Evolutionary conservation across 2,329 filamentous ascomycete genomes (phyloP).

Genomic region (Hysterium pulicare): DNA sequence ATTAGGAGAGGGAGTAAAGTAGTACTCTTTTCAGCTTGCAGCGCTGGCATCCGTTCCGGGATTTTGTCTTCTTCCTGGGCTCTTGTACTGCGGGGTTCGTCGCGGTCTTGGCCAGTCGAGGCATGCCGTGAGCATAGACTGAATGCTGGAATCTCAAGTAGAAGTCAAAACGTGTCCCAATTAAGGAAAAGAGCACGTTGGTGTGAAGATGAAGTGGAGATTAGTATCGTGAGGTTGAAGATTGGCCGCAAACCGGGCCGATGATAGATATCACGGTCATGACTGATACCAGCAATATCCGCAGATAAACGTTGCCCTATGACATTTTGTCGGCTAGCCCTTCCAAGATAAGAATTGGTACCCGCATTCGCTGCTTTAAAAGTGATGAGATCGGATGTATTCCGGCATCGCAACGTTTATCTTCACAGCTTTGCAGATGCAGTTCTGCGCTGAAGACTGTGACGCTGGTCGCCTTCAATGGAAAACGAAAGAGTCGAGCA

Average conservation of each 20-base stretch:
- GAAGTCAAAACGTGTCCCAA: too few species aligned
- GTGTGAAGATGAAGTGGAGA: neutral
- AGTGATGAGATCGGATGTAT: too few species aligned
- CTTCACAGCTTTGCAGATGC: too few species aligned
- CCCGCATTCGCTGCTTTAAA: too few species aligned
- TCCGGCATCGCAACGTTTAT: too few species aligned
- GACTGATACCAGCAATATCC: neutral
- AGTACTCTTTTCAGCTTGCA: conserved; percentile 24
- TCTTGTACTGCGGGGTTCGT: neutral
- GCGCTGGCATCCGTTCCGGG: conserved; percentile 22
- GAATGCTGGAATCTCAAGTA: too few species aligned
- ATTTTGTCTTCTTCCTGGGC: conserved; percentile 22
- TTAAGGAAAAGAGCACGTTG: too few species aligned
- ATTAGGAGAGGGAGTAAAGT: neutral
- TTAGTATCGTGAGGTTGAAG: too few species aligned
- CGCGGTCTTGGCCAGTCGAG: neutral
- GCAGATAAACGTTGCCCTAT: neutral
- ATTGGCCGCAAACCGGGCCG: neutral
- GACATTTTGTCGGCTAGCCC: neutral
- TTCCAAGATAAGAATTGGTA: neutral
- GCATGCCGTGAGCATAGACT: neutral
- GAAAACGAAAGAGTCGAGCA: too few species aligned
- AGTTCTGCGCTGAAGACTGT: too few species aligned
- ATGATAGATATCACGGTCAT: neutral
- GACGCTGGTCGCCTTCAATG: too few species aligned